phyloP scores from a whole-genome alignment of 768 basidiomycete species.

The Podaxis sp. region DNA sequence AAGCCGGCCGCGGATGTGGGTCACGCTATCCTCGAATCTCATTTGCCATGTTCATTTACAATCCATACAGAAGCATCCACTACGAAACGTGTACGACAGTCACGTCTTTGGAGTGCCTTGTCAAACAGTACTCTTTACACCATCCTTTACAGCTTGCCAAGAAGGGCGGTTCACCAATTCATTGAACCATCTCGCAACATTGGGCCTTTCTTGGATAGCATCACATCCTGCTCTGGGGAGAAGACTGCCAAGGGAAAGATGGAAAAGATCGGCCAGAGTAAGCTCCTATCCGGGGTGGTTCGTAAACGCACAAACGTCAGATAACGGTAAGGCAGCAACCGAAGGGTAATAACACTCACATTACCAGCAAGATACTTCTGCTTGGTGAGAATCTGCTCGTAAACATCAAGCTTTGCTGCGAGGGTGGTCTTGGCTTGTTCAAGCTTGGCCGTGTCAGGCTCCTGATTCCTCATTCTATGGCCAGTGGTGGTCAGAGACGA shows the following conservation, averaged over 20 bases:
- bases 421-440: conserved; percentile 24
- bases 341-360: conserved; percentile 17
- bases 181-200: conserved; percentile 33
- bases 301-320: background rate
- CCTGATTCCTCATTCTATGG: background rate
- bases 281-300: conserved; percentile 15
- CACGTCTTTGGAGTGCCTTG: background rate
- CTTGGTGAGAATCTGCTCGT: conserved; percentile 48
- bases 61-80: no score
- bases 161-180: conserved; percentile 21
- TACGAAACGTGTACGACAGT: no score
- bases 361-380: conserved; percentile 48
- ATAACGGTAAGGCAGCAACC: background rate
- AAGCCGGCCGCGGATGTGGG: no score
- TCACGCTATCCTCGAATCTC: no score
- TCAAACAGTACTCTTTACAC: background rate
- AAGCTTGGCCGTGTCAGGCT: conserved; percentile 29
- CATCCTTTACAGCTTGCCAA: conserved; percentile 26
- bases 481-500: background rate
- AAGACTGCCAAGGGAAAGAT: conserved; percentile 38
- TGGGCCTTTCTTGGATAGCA: conserved; percentile 36
- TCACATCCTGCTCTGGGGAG: conserved; percentile 25
- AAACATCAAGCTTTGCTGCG: conserved; percentile 39
- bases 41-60: no score
- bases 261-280: conserved; percentile 47